Conservation (phyloP, 345 rosid species). For the Trapa bicornis region DNA sequence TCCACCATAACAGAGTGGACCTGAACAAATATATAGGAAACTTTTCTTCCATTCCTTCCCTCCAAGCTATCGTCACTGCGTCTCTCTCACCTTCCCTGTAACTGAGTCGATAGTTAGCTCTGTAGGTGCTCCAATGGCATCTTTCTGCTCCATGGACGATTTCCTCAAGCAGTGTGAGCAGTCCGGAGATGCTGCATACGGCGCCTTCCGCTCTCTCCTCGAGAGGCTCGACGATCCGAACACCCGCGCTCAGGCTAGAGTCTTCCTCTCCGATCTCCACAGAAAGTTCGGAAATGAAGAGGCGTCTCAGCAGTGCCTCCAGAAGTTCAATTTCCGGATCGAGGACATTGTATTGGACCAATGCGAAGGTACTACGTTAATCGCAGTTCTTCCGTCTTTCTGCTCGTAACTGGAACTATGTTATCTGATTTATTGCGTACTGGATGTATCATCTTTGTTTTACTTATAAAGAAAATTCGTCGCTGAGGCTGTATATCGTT, state of each 20-base stretch:
- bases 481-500: too few species aligned
- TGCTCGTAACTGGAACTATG: too few species aligned
- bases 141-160: slow-evolving; percentile 29
- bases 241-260: slow-evolving; percentile 45
- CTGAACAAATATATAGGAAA: too few species aligned
- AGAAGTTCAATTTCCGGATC: slow-evolving; percentile 66
- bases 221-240: slow-evolving; percentile 69
- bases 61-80: too few species aligned
- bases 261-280: slow-evolving; percentile 58
- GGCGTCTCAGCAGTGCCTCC: slow-evolving; percentile 39
- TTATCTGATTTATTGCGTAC: too few species aligned
- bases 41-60: too few species aligned
- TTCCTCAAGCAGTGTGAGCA: slow-evolving; percentile 60
- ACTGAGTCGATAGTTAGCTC: too few species aligned
- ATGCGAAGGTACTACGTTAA: slow-evolving; percentile 33
- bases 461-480: too few species aligned
- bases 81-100: neutral
- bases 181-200: slow-evolving; percentile 86
- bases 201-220: slow-evolving; percentile 47
- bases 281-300: slow-evolving; percentile 26
- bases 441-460: too few species aligned
- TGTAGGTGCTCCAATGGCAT: slow-evolving; percentile 1
- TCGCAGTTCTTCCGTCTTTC: too few species aligned
- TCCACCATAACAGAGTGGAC: too few species aligned
- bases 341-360: slow-evolving; percentile 58